phyloP scores from a whole-genome alignment of 306 rosid species.

The Lathyrus tuberosus region DNA sequence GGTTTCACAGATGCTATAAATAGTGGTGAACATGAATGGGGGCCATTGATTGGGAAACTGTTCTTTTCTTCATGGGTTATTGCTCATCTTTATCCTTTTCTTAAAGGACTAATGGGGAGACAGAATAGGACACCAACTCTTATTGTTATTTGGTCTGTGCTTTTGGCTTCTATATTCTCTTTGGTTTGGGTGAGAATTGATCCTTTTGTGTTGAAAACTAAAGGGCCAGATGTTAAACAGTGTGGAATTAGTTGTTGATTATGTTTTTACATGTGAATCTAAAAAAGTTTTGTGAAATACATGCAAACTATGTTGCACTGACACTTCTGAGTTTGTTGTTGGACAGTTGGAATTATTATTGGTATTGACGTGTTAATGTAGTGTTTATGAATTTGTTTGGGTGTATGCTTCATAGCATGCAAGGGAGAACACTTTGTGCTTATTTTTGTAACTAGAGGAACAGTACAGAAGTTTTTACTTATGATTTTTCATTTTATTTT shows the following conservation, averaged over 20 bases:
- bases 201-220: slow-evolving; percentile 89
- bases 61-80: slow-evolving; percentile 94
- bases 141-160: slow-evolving; percentile 91
- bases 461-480: not conserved
- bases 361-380: not conserved
- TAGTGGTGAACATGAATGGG: slow-evolving; percentile 90
- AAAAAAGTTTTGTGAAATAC: slow-evolving; percentile 12
- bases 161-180: slow-evolving; percentile 97
- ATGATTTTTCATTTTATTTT: not conserved
- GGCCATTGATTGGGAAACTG: slow-evolving; percentile 88
- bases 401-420: not conserved
- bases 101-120: slow-evolving; percentile 93
- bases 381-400: not conserved
- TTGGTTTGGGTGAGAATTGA: slow-evolving; percentile 94
- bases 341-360: not conserved
- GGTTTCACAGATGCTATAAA: slow-evolving; percentile 94
- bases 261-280: not conserved
- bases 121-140: slow-evolving; percentile 95
- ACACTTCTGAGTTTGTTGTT: not conserved
- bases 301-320: not conserved
- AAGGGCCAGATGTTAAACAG: slow-evolving; percentile 84
- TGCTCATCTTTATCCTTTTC: slow-evolving; percentile 93
- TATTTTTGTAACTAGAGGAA: slow-evolving; percentile 2
- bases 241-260: slow-evolving; percentile 93
- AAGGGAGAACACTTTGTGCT: not conserved